Conservation (phyloP, 306 rosid genomes). For the Cucumis sativus region DNA sequence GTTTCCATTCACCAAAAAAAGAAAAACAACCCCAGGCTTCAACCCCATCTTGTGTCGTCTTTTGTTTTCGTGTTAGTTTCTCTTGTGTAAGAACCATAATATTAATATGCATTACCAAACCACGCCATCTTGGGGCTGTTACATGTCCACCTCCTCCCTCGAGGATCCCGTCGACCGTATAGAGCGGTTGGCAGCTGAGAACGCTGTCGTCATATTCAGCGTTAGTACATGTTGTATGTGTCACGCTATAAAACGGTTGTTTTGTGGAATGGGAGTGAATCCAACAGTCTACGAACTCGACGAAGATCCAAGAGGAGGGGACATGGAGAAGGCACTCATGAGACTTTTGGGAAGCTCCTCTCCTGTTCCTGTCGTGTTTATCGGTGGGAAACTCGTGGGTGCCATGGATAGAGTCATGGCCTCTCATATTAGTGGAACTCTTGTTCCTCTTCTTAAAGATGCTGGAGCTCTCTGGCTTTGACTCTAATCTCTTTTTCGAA, state of each 20-base stretch:
- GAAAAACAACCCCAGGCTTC: too few species aligned
- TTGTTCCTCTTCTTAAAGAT: slow-evolving; percentile 8
- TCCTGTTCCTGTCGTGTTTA: background rate
- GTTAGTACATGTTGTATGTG: slow-evolving; percentile 8
- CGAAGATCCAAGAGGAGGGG: slow-evolving; percentile 5
- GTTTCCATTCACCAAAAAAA: background rate
- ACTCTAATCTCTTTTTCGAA: background rate
- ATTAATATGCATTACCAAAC: slow-evolving; percentile 1
- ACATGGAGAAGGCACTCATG: slow-evolving; percentile 8
- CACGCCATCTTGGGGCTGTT: background rate
- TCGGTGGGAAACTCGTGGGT: slow-evolving; percentile 5
- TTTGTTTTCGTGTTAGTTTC: background rate
- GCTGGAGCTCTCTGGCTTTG: slow-evolving; percentile 11
- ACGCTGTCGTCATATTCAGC: slow-evolving; percentile 6
- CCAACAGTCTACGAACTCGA: slow-evolving; percentile 9
- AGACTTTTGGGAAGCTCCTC: slow-evolving; percentile 7
- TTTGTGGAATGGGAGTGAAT: slow-evolving; percentile 10
- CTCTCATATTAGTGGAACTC: slow-evolving; percentile 5
- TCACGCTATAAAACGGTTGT: background rate
- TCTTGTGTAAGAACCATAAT: too few species aligned
- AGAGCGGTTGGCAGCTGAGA: background rate
- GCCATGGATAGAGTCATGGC: slow-evolving; percentile 15
- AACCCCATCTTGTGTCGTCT: background rate
- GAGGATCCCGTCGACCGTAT: slow-evolving; percentile 1
- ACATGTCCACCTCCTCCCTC: background rate